Conservation (phyloP, 2,329 filamentous ascomycete species). For the Cadophora sp. region DNA sequence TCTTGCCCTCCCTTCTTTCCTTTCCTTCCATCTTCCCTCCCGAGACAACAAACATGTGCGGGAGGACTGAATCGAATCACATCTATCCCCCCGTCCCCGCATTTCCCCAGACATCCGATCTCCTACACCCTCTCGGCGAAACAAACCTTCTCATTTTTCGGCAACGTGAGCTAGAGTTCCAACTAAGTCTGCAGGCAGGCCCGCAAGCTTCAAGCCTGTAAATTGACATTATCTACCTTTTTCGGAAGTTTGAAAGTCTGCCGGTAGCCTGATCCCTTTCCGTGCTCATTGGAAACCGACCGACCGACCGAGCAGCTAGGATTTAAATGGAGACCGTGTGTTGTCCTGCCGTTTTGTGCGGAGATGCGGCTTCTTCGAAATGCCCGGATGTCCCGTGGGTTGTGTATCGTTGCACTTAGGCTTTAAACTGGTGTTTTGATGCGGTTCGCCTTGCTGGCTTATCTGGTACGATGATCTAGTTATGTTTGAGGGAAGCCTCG, state of each 20-base stretch:
- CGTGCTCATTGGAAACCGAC: neutral
- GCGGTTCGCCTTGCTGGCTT: neutral
- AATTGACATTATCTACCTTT: neutral
- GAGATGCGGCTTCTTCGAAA: neutral
- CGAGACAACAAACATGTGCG: neutral
- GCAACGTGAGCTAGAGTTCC: neutral
- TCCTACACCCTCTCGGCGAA: neutral
- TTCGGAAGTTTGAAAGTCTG: slow-evolving; percentile 11
- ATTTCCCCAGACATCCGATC: neutral
- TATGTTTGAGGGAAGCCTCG: neutral
- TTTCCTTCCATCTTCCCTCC: neutral
- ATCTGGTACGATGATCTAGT: neutral
- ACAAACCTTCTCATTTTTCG: neutral
- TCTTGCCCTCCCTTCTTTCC: neutral
- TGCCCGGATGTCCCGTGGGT: slow-evolving; percentile 1
- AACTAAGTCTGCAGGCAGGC: neutral
- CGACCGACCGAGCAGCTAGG: neutral
- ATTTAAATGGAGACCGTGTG: slow-evolving; percentile 1
- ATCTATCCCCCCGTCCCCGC: neutral
- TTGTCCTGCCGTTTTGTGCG: slow-evolving; percentile 2
- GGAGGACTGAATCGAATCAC: neutral
- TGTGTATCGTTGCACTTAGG: slow-evolving; percentile 10
- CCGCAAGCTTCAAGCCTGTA: slow-evolving; percentile 8
- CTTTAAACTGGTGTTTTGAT: neutral
- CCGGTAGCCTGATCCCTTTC: slow-evolving; percentile 14